Evolutionary conservation across 1,284 basidiomycete genomes (phyloP), one percentile per base, ranked within the genome.

Genomic region (Cutaneotrichosporon dermatis): DNA sequence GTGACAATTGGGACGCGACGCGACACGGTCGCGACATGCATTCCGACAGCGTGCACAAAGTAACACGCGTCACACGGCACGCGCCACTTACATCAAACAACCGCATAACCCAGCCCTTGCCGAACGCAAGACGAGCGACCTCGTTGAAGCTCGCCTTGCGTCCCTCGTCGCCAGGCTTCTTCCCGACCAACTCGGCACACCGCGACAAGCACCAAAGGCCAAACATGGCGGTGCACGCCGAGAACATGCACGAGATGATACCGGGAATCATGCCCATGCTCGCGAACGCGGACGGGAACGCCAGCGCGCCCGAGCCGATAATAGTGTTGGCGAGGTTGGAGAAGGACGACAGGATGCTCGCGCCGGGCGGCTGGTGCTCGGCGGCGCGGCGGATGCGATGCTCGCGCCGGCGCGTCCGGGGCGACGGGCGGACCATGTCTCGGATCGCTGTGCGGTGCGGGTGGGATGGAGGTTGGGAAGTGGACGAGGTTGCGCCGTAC

Each of bases 131-230:
- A 67, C 88, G 82, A 1, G 91, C 84, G 15, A 97, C 82, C 40
- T 89, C 86, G 67, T 92, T 93, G 79, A 96, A 97, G 34, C 90
- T 93, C 9, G 92, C 83, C 41, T 84, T 85, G 46, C 78, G 75
- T 8, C 89, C 68, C 54, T 76, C 73, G 36, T 76, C 71, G 11
- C 74, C 75, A 5, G 73, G 72, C 45, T 61, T 59, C 41, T 72
- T 72, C 2, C 79, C 78, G 1, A 91, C 84, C 60, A 86, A 82
- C n/a, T 85, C 84, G 1, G 95, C 96, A 71, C 90, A 94, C 10
- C 89, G 79, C 8, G 90, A 88, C 35, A 99, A 83, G 12, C 98
- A 83, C 75, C 96, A 93, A 3, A 99, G 80, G 6, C 95, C 96
- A 66, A 96, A 92, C 0, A 83, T 86, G 3, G 88, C 88, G 9